These are phyloP conservation scores for Mycena metata DNA, from an alignment of 768 basidiomycete species.

Conservation along the genomic window DNA sequence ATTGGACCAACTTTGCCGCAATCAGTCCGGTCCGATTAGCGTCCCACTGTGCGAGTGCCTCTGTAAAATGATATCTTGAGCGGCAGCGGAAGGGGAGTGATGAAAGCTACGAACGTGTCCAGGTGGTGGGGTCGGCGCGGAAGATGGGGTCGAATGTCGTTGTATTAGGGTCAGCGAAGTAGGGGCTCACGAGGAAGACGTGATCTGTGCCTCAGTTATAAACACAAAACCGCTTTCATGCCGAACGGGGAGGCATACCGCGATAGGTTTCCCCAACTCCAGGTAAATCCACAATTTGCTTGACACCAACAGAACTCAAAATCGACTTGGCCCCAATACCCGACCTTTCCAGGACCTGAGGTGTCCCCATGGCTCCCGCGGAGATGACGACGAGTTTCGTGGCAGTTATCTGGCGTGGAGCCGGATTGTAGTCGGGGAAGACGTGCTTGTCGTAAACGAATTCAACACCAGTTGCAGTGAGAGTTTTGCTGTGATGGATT, in stretches of 20 bases:
- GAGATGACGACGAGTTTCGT: conserved; percentile 4
- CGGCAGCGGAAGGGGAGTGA: too few relatives aligned
- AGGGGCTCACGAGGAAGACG: conserved; percentile 28
- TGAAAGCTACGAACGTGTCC: neutral
- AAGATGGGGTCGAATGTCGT: conserved; percentile 14
- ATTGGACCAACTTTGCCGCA: conserved; percentile 49
- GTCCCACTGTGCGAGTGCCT: conserved; percentile 44
- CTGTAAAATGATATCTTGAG: too few relatives aligned
- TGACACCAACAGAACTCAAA: neutral
- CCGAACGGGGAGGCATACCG: too few relatives aligned
- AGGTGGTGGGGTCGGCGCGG: conserved; percentile 30
- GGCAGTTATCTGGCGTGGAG: neutral
- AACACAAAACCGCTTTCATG: too few relatives aligned
- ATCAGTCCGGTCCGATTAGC: conserved; percentile 51
- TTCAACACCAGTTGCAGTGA: too few relatives aligned
- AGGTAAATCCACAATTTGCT: neutral
- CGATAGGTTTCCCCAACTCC: neutral
- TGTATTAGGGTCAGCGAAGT: conserved; percentile 16
- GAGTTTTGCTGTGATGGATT: too few relatives aligned
- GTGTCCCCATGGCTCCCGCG: neutral
- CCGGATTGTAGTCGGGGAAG: too few relatives aligned
- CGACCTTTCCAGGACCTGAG: neutral
- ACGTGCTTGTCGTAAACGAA: too few relatives aligned
- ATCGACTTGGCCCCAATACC: neutral
- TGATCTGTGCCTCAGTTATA: conserved; percentile 22